Evolutionary conservation across 805 yeast species (phyloP).

Genomic region (Zygosaccharomyces siamensis): DNA sequence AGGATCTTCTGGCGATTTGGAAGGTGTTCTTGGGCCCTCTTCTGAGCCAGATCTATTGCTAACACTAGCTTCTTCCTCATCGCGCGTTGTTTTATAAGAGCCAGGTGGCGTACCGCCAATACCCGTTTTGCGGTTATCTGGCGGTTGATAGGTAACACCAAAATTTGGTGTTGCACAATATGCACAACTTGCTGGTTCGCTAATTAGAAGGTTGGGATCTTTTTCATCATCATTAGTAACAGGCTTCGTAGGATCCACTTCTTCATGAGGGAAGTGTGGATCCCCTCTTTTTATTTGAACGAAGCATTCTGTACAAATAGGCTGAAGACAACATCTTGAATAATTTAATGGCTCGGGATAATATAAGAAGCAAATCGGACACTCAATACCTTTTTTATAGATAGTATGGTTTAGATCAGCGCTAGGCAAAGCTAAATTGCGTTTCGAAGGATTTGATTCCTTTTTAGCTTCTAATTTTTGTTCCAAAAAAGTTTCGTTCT

Average conservation of each 20-base stretch:
- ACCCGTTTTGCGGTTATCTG: conserved; percentile 49
- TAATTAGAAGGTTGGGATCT: conserved; percentile 61
- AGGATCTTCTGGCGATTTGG: conserved; percentile 62
- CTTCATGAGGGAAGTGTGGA: conserved; percentile 91
- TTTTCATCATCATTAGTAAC: conserved; percentile 29
- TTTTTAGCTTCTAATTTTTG: conserved; percentile 34
- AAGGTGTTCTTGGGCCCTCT: conserved; percentile 39
- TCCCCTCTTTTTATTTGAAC: conserved; percentile 86
- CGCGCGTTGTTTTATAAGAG: conserved; percentile 25
- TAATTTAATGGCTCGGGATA: conserved; percentile 74
- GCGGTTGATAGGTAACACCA: conserved; percentile 78
- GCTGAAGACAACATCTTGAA: conserved; percentile 87
- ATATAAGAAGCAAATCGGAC: conserved; percentile 90
- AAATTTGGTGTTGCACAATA: conserved; percentile 85
- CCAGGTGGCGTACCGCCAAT: conserved; percentile 51
- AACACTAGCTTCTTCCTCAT: conserved; percentile 10
- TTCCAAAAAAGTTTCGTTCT: conserved; percentile 59
- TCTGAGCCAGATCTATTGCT: conserved; percentile 11
- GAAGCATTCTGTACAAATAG: conserved; percentile 94
- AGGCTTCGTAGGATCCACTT: conserved; percentile 31
- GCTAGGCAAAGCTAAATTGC: conserved; percentile 22
- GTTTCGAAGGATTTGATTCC: conserved; percentile 24
- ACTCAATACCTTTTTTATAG: conserved; percentile 69
- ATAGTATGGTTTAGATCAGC: conserved; percentile 48
- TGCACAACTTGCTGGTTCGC: conserved; percentile 90